Conservation (phyloP, 768 basidiomycete species). For the Solioccasus polychromus region DNA sequence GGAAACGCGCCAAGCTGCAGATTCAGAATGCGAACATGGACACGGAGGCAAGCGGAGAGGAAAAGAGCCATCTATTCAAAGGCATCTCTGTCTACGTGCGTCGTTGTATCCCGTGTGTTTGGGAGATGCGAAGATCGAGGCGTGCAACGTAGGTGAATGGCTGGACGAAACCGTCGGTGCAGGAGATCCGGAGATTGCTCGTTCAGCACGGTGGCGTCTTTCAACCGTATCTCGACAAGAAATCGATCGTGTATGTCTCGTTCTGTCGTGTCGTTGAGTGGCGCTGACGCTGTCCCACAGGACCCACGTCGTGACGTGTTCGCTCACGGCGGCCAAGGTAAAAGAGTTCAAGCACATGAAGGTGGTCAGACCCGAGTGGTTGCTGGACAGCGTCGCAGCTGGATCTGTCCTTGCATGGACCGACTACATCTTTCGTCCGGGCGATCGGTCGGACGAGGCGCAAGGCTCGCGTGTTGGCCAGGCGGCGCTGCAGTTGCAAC, state of each 20-base stretch:
- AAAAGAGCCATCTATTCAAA: constrained; percentile 56
- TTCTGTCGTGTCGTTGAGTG: not conserved
- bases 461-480: constrained; percentile 41
- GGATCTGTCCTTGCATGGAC: constrained; percentile 77
- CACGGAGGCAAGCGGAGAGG: constrained; percentile 15
- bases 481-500: constrained; percentile 11
- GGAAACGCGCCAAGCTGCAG: constrained; percentile 89
- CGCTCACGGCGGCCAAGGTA: constrained; percentile 86
- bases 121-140: too few relatives aligned
- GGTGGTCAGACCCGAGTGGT: constrained; percentile 86
- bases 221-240: constrained; percentile 80
- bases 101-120: constrained; percentile 3
- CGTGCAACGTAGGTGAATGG: constrained; percentile 76
- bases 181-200: constrained; percentile 78
- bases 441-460: constrained; percentile 43
- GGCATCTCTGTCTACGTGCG: constrained; percentile 82
- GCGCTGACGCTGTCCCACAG: constrained; percentile 36
- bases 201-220: constrained; percentile 80
- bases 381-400: constrained; percentile 71
- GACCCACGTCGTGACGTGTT: constrained; percentile 90
- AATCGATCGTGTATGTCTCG: constrained; percentile 60
- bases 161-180: constrained; percentile 81
- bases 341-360: constrained; percentile 89
- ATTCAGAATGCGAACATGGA: constrained; percentile 61
- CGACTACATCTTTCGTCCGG: constrained; percentile 59